phyloP scores from a whole-genome alignment of 169 alveolate species.

The Perkinsus chesapeaki region DNA sequence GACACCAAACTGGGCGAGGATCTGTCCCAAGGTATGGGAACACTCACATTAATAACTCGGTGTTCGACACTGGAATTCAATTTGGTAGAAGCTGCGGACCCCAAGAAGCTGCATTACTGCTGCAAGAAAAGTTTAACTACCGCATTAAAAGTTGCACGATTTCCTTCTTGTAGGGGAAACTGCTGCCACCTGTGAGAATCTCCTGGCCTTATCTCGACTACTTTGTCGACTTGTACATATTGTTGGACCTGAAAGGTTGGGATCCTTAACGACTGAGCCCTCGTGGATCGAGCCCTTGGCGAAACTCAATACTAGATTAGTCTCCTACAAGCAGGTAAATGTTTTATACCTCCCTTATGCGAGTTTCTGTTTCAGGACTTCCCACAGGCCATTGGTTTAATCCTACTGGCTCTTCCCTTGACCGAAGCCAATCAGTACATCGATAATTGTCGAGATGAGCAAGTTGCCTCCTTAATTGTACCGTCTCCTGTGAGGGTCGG shows the following conservation, averaged over 20 bases:
- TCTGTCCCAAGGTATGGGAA: not conserved
- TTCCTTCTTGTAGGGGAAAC: not conserved
- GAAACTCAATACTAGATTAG: not conserved
- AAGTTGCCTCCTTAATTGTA: no score
- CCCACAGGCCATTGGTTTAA: not conserved
- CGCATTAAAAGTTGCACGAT: not conserved
- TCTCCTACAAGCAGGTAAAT: not conserved
- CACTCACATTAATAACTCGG: not conserved
- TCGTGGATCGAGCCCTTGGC: not conserved
- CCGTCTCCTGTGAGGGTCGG: no score
- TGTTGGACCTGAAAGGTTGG: not conserved
- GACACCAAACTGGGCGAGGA: not conserved
- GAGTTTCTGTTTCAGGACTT: not conserved
- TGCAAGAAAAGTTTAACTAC: not conserved
- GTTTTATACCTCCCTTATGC: not conserved
- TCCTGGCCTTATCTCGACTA: not conserved
- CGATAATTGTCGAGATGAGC: not conserved
- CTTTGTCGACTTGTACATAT: not conserved
- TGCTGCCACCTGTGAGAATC: not conserved
- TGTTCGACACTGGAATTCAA: no score
- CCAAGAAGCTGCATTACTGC: not conserved
- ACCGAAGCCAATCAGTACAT: not conserved
- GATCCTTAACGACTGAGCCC: not conserved
- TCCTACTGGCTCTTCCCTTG: not conserved
- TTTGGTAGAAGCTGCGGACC: no score